Conservation (phyloP, 148 eudicot genomes). For the Spergularia bocconei region DNA sequence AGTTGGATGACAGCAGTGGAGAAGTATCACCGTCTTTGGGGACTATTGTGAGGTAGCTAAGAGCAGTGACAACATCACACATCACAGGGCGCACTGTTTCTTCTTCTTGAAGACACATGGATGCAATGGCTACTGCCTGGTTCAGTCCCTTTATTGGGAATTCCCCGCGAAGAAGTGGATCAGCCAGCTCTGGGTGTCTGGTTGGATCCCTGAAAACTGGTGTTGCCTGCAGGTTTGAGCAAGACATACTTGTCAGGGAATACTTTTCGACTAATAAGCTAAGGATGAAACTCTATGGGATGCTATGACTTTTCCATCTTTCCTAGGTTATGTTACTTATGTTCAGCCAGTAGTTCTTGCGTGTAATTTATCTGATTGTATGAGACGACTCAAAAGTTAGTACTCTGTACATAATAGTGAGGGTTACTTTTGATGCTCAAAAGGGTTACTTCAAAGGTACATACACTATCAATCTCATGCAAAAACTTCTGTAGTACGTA, state of each 20-base stretch:
- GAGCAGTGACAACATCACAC: conserved; percentile 72
- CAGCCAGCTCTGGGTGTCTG: conserved; percentile 51
- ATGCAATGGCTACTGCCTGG: conserved; percentile 74
- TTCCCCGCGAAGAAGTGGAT: conserved; percentile 50
- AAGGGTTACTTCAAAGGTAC: too few relatives aligned
- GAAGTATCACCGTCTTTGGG: conserved; percentile 21
- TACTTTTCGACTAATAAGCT: too few relatives aligned
- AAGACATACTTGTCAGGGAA: background rate
- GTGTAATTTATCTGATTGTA: too few relatives aligned
- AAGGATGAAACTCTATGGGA: too few relatives aligned
- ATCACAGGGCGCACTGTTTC: conserved; percentile 62
- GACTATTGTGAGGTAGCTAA: conserved; percentile 42
- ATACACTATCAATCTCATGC: too few relatives aligned
- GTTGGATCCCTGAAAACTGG: conserved; percentile 61
- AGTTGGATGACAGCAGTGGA: conserved; percentile 15
- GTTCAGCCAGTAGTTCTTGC: too few relatives aligned
- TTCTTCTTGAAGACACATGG: conserved; percentile 88
- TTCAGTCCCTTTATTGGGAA: conserved; percentile 55
- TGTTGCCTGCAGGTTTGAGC: conserved; percentile 43
- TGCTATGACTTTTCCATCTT: too few relatives aligned
- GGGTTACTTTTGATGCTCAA: too few relatives aligned
- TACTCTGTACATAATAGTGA: too few relatives aligned
- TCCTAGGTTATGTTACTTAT: too few relatives aligned
- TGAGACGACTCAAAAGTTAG: too few relatives aligned
- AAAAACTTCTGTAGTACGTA: too few relatives aligned